Percentiles rank a stretch among this genome's conserved stretches.
Evolutionary conservation across 306 rosid genomes (phyloP).

Genomic region (Biancaea sappan): DNA sequence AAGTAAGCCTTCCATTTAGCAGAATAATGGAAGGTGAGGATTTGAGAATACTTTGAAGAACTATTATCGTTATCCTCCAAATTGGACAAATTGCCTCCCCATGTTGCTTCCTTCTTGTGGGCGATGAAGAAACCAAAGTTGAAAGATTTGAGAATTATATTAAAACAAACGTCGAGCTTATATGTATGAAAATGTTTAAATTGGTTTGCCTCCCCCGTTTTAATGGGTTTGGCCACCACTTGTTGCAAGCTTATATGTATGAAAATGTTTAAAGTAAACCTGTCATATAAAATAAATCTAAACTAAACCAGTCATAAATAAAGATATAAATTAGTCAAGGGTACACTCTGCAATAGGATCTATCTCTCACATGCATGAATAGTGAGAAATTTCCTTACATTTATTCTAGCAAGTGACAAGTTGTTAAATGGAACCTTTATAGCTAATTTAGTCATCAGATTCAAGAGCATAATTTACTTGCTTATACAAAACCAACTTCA

Average conservation of each 20-base stretch:
- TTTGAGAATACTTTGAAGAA: not conserved
- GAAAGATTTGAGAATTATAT: too few relatives aligned
- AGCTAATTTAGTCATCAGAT: not conserved
- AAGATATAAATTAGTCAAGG: too few relatives aligned
- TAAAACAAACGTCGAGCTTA: not conserved
- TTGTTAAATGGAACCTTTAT: not conserved
- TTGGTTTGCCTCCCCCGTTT: too few relatives aligned
- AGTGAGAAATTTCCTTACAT: not conserved
- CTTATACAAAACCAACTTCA: too few relatives aligned
- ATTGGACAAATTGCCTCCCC: slow-evolving; percentile 38
- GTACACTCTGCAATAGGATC: too few relatives aligned
- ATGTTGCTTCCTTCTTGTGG: slow-evolving; percentile 26
- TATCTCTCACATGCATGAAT: too few relatives aligned
- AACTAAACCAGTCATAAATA: too few relatives aligned
- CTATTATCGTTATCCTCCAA: not conserved
- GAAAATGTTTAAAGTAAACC: too few relatives aligned
- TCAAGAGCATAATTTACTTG: not conserved
- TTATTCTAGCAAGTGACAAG: slow-evolving; percentile 12
- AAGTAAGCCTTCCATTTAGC: slow-evolving; percentile 50
- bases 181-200: too few relatives aligned
- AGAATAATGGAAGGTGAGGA: slow-evolving; percentile 42
- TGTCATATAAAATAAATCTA: too few relatives aligned
- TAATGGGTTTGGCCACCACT: not conserved
- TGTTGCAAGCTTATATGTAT: not conserved
- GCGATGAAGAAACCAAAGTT: not conserved